Percentiles rank a stretch among this genome's conserved stretches.
These are phyloP conservation scores for Psilocybe sp. DNA, from an alignment of 768 basidiomycete genomes.

Conservation along the genomic window DNA sequence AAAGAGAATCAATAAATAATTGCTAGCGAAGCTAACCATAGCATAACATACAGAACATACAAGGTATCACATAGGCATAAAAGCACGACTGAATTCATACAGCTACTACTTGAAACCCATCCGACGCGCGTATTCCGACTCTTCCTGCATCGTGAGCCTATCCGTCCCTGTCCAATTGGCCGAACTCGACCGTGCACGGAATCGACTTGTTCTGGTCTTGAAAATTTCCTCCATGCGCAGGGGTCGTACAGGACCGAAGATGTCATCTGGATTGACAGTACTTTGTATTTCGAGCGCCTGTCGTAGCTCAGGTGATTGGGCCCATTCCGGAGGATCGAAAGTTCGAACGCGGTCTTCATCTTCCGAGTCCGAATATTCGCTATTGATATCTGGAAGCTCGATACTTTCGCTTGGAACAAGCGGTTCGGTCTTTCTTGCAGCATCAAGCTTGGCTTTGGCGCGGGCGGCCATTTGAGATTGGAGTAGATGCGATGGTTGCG, in stretches of 20 bases:
- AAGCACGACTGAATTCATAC: constrained; percentile 19
- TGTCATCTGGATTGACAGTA: constrained; percentile 84
- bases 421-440: constrained; percentile 47
- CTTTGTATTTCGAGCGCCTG: constrained; percentile 80
- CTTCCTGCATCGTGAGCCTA: constrained; percentile 78
- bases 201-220: constrained; percentile 69
- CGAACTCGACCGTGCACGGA: constrained; percentile 87
- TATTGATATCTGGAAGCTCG: constrained; percentile 92
- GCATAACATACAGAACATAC: too few species aligned
- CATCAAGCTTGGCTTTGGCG: constrained; percentile 64
- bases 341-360: constrained; percentile 77
- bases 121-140: constrained; percentile 79
- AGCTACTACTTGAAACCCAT: constrained; percentile 74
- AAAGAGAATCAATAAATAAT: too few species aligned
- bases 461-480: constrained; percentile 73
- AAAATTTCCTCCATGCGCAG: constrained; percentile 95
- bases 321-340: constrained; percentile 84
- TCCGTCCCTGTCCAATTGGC: constrained; percentile 98
- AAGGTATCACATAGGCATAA: too few species aligned
- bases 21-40: too few species aligned
- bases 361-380: constrained; percentile 96
- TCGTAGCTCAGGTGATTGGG: constrained; percentile 83
- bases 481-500: constrained; percentile 60
- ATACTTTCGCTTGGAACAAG: constrained; percentile 72
- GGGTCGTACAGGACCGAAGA: constrained; percentile 87